Evolutionary conservation across 2,329 filamentous ascomycete genomes (phyloP).

Genomic region (Thermothelomyces thermophilus): DNA sequence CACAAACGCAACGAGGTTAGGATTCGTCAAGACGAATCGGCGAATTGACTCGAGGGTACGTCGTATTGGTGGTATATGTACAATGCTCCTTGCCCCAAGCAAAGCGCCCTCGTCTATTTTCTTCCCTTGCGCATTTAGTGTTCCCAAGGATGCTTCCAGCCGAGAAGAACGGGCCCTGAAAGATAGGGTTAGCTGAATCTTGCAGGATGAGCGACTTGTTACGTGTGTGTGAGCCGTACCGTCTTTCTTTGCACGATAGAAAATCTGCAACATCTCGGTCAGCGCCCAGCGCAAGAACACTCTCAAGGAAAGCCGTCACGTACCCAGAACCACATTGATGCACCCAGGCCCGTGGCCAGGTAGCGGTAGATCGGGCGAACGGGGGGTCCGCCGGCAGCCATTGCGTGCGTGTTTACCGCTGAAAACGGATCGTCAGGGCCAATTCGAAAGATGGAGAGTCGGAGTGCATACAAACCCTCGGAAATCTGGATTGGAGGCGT

Average conservation of each 20-base stretch:
- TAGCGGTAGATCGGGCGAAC: slow-evolving; percentile 67
- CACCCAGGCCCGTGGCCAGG: slow-evolving; percentile 77
- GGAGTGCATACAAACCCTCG: too few species aligned
- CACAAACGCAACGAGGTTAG: too few species aligned
- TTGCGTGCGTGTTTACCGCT: slow-evolving; percentile 25
- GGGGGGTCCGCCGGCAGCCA: slow-evolving; percentile 37
- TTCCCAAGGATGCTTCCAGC: slow-evolving; percentile 96
- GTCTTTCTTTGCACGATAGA: slow-evolving; percentile 96
- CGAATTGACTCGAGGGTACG: slow-evolving; percentile 59
- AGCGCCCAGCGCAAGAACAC: neutral
- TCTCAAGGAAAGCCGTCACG: slow-evolving; percentile 21
- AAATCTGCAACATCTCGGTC: slow-evolving; percentile 47
- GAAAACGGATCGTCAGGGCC: slow-evolving; percentile 1
- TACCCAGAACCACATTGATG: slow-evolving; percentile 99
- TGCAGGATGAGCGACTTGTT: neutral
- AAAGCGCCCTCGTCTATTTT: neutral
- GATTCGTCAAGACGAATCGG: too few species aligned
- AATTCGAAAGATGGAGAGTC: neutral
- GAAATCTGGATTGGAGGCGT: slow-evolving; percentile 6
- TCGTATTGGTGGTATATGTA: slow-evolving; percentile 29
- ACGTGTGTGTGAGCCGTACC: slow-evolving; percentile 42
- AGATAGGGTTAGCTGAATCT: neutral
- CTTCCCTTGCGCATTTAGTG: slow-evolving; percentile 53
- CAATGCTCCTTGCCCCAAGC: neutral
- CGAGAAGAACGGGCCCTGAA: slow-evolving; percentile 67